Conservation (phyloP, 768 basidiomycete genomes). For the Filobasidium floriforme region DNA sequence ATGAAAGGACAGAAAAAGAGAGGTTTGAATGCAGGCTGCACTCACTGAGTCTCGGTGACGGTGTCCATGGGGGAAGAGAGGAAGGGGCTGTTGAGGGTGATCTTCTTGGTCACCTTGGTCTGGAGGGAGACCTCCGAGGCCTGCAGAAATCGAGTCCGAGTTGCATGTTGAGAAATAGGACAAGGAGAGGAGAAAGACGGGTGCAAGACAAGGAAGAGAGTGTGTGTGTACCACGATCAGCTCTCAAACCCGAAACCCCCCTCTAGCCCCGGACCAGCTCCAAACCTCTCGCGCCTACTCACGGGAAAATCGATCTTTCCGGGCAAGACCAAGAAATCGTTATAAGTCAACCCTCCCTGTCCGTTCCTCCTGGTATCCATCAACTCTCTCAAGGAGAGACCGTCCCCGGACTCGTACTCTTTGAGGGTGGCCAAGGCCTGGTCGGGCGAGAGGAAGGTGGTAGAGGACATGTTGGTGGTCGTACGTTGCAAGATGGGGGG, state of each 20-base stretch:
- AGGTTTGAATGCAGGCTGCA: too few species aligned
- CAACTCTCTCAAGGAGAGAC: conserved; percentile 72
- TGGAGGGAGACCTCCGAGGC: conserved; percentile 59
- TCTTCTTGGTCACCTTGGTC: conserved; percentile 80
- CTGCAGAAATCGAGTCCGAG: background rate
- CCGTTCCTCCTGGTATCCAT: conserved; percentile 64
- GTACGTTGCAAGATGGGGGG: background rate
- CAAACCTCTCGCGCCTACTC: background rate
- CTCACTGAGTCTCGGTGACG: conserved; percentile 86
- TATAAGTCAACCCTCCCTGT: conserved; percentile 92
- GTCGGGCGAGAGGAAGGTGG: conserved; percentile 56
- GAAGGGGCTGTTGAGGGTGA: conserved; percentile 85
- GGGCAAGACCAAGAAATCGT: conserved; percentile 88
- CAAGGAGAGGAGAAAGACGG: background rate
- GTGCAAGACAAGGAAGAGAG: background rate
- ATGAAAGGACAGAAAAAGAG: too few species aligned
- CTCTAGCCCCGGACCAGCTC: too few species aligned
- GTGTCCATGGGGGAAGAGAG: conserved; percentile 99
- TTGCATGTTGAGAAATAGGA: background rate
- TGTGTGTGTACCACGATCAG: background rate
- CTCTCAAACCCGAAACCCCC: background rate
- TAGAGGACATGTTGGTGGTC: background rate
- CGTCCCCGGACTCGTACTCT: conserved; percentile 65
- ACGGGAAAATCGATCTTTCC: conserved; percentile 93
- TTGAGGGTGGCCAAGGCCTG: conserved; percentile 69